Percentiles rank a stretch among this genome's conserved stretches.
Conservation (phyloP, 1,139 yeast species). For the Pneumocystis murina region DNA sequence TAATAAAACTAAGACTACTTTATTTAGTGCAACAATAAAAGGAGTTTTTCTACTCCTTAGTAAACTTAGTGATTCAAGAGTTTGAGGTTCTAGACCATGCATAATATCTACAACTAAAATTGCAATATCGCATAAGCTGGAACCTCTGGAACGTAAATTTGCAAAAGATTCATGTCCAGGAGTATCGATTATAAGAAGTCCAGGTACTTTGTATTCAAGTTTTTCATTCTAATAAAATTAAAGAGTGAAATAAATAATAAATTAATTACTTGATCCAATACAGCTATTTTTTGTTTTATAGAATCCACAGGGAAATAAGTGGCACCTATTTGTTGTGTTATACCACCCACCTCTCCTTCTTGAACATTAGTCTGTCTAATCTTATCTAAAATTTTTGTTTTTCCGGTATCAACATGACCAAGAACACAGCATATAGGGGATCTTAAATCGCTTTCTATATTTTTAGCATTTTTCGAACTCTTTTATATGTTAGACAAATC, state of each 20-base stretch:
- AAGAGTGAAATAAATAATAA: background rate
- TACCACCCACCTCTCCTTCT: constrained; percentile 99
- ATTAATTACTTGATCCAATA: constrained; percentile 51
- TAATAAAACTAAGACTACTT: constrained; percentile 21
- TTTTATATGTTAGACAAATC: background rate
- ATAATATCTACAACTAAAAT: constrained; percentile 93
- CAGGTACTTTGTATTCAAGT: constrained; percentile 79
- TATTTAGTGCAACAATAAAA: constrained; percentile 87
- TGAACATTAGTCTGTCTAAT: constrained; percentile 97
- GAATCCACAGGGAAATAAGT: constrained; percentile 97
- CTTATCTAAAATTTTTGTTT: constrained; percentile 87
- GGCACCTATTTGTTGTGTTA: constrained; percentile 99
- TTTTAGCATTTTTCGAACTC: background rate
- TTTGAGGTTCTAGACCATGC: constrained; percentile 98
- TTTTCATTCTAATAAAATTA: constrained; percentile 40
- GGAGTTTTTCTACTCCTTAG: constrained; percentile 97
- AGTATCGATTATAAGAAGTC: constrained; percentile 87
- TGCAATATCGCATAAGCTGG: constrained; percentile 96
- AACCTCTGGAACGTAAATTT: constrained; percentile 95
- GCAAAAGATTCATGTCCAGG: constrained; percentile 99
- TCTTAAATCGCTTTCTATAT: constrained; percentile 41
- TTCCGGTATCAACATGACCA: constrained; percentile 99
- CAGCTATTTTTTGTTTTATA: constrained; percentile 76
- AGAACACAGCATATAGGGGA: constrained; percentile 98
- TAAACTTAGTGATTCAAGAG: constrained; percentile 80